Percentiles rank a stretch among this genome's conserved stretches.
Evolutionary conservation across 169 alveolate species (phyloP).

Genomic region (Eimeria sp.): DNA sequence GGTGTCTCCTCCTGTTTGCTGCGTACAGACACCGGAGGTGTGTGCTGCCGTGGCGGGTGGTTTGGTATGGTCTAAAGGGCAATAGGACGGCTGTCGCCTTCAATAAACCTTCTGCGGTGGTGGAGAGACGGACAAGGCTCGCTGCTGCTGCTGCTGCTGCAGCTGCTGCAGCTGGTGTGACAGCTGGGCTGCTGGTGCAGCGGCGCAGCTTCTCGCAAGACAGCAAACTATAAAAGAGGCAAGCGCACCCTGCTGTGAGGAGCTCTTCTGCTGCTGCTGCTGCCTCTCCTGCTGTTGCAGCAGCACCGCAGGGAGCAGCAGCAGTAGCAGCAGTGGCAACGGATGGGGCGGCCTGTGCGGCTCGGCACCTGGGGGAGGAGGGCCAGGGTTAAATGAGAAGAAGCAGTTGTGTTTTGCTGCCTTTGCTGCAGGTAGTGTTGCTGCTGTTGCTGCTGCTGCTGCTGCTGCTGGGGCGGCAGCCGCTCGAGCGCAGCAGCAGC

Average conservation of each 20-base stretch:
- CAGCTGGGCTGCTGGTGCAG: background rate
- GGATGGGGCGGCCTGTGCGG: background rate
- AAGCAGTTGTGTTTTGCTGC: background rate
- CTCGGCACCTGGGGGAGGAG: background rate
- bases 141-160: constrained; percentile 36
- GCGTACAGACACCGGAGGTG: constrained; percentile 5
- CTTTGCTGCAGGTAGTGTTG: constrained; percentile 11
- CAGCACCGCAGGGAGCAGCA: background rate
- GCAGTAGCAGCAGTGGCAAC: constrained; percentile 13
- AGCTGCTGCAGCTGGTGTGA: background rate
- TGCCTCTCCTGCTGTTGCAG: background rate
- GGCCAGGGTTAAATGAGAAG: background rate
- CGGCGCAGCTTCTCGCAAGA: background rate
- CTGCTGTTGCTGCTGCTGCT: constrained; percentile 7
- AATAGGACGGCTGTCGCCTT: background rate
- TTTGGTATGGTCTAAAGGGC: background rate
- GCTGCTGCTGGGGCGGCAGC: constrained; percentile 19
- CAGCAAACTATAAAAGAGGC: background rate
- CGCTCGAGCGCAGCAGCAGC: constrained; percentile 16
- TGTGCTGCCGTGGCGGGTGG: background rate
- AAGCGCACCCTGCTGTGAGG: background rate
- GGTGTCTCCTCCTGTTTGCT: background rate
- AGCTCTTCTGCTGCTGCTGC: background rate
- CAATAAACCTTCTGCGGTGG: too few relatives aligned
- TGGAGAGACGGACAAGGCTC: background rate